Evolutionary conservation across 2,329 filamentous ascomycete genomes (phyloP), one percentile per base, ranked within the genome.

Genomic region (Colletotrichum sp.): DNA sequence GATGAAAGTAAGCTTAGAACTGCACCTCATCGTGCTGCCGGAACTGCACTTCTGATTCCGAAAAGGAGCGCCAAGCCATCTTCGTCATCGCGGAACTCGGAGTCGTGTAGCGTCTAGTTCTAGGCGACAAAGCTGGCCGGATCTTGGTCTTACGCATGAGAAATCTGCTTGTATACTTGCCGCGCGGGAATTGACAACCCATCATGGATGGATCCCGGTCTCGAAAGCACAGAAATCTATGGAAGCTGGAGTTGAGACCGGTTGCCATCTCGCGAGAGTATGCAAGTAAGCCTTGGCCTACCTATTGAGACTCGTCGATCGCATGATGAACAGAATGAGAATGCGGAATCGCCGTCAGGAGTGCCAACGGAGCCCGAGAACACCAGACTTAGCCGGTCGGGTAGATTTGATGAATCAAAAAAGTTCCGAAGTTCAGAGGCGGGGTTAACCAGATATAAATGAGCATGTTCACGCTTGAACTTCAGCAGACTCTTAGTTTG

Each of bases 331-430:
- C 19, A 44, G 39, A 48, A 19, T 12, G 39, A n/a, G 1, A 1
- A 6, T 6, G 39, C 39, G 39, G 12, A 7, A 48, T 22, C 6
- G 19, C 39, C 7, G 39, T 22, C 11, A 48, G 13, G n/a, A 48
- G 19, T 22, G 44, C 44, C 22, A 9, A 4, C 44, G 1, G 0
- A 12, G 44, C 19, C 9, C 11, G 44, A 48, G 44, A 22, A 22
- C 44, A 2, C 44, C 44, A 22, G 44, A 9, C 19, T 48, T 22
- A 22, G 44, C 0, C 0, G 19, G 3, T 1, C 39, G 1, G 3
- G 0, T n/a, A 4, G 11, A 22, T 48, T 2, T 22, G 11, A 48
- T 48, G 19, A n/a, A 48, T 48, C 19, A 1, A 48, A 22, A 48
- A n/a, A 22, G 44, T 48, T 12, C 44, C 44, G 44, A 48, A 22